These are phyloP conservation scores for Nymphaea thermarum DNA, from an alignment of 164 flowering plant genomes.

Conservation along the genomic window DNA sequence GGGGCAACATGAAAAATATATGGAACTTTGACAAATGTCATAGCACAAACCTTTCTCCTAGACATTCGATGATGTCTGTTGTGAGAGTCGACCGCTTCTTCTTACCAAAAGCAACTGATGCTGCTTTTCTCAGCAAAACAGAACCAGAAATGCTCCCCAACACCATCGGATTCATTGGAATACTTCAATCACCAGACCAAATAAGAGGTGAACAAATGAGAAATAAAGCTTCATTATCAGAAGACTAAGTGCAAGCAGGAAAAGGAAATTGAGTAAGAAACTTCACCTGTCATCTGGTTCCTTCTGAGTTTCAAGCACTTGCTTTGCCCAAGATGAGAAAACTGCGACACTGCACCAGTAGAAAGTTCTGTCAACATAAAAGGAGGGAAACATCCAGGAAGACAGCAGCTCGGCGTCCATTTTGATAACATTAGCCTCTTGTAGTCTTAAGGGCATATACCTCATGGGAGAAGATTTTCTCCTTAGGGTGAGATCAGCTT, in stretches of 20 bases:
- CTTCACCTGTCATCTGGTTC: background rate
- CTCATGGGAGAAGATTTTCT: too few relatives aligned
- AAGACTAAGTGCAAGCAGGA: background rate
- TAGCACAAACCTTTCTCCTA: constrained; percentile 64
- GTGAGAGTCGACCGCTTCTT: constrained; percentile 85
- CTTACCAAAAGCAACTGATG: constrained; percentile 60
- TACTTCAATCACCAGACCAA: constrained; percentile 6
- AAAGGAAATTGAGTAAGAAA: background rate
- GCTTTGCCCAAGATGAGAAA: constrained; percentile 79
- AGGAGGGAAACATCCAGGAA: background rate
- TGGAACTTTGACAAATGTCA: too few relatives aligned
- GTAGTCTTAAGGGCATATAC: too few relatives aligned
- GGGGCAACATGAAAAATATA: background rate
- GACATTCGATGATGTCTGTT: constrained; percentile 68
- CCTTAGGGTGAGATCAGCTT: too few relatives aligned
- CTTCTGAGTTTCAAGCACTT: constrained; percentile 2
- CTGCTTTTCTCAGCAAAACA: constrained; percentile 71
- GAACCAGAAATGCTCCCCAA: constrained; percentile 91
- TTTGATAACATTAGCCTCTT: too few relatives aligned
- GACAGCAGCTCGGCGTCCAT: too few relatives aligned
- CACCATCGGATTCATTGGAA: constrained; percentile 47
- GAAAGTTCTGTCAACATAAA: background rate
- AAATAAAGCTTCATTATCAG: background rate
- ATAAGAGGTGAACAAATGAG: background rate
- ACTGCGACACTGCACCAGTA: constrained; percentile 61